Conservation (phyloP, 2,329 filamentous ascomycete genomes). For the Aspergillus carbonarius region DNA sequence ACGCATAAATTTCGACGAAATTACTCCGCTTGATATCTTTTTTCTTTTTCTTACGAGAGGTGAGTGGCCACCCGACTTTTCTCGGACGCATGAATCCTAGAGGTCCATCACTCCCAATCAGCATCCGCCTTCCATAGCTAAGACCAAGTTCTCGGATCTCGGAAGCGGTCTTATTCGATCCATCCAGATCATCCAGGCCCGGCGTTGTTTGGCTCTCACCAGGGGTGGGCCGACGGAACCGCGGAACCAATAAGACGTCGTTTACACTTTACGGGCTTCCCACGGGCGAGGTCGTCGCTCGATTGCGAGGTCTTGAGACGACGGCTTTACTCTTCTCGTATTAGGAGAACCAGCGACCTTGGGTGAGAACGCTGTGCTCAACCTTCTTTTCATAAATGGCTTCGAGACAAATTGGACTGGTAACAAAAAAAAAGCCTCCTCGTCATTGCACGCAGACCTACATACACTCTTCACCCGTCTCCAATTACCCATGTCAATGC, state of each 20-base stretch:
- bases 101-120: not conserved
- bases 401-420: not conserved
- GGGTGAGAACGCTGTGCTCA: not conserved
- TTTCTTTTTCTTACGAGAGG: constrained; percentile 1
- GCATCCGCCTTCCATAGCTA: constrained; percentile 5
- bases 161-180: constrained; percentile 3
- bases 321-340: constrained; percentile 2
- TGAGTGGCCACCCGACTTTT: not conserved
- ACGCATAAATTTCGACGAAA: not conserved
- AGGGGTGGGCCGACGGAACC: constrained; percentile 2
- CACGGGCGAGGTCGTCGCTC: not conserved
- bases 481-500: not conserved
- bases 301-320: not conserved
- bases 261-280: not conserved
- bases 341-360: not conserved
- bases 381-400: not conserved
- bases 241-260: constrained; percentile 1
- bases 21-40: constrained; percentile 10
- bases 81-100: not conserved
- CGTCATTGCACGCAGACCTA: not conserved
- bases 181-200: not conserved
- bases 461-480: not conserved
- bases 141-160: constrained; percentile 10
- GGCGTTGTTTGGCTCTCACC: constrained; percentile 3
- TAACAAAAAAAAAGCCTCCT: not conserved